Conservation (phyloP, 176 grass and related monocot species). For the Eremochloa ophiuroides region DNA sequence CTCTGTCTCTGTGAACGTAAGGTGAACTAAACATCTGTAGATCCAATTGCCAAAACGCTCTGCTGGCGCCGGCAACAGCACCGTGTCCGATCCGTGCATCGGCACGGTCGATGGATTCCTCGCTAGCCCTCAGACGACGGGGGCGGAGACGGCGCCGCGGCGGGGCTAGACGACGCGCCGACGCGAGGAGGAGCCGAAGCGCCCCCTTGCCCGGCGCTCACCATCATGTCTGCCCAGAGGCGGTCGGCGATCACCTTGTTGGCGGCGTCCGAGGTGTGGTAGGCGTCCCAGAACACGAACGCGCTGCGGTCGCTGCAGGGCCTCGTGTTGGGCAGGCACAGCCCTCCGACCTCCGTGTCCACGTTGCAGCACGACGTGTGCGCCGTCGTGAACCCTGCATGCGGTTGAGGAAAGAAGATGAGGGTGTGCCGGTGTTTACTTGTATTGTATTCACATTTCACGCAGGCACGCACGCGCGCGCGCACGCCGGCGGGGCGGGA, state of each 20-base stretch:
- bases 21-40: not conserved
- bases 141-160: slow-evolving; percentile 14
- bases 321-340: slow-evolving; percentile 70
- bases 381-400: slow-evolving; percentile 69
- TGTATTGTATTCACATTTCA: too few species aligned
- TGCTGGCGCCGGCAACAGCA: not conserved
- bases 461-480: too few species aligned
- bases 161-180: not conserved
- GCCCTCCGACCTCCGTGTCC: slow-evolving; percentile 64
- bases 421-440: too few species aligned
- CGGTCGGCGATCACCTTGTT: slow-evolving; percentile 73
- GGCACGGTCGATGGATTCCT: too few species aligned
- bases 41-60: not conserved
- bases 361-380: slow-evolving; percentile 92
- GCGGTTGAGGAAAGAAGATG: too few species aligned
- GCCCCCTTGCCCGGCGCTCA: not conserved
- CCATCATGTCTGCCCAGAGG: slow-evolving; percentile 48
- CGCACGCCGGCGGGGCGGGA: too few species aligned
- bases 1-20: not conserved
- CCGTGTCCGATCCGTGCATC: too few species aligned
- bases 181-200: not conserved
- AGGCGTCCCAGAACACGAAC: slow-evolving; percentile 97
- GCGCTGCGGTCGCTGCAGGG: slow-evolving; percentile 68
- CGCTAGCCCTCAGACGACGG: not conserved
- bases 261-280: slow-evolving; percentile 89